Base-by-base conservation (phyloP, 2,329 filamentous ascomycete genomes). In the Raffaelea arxii region DNA sequence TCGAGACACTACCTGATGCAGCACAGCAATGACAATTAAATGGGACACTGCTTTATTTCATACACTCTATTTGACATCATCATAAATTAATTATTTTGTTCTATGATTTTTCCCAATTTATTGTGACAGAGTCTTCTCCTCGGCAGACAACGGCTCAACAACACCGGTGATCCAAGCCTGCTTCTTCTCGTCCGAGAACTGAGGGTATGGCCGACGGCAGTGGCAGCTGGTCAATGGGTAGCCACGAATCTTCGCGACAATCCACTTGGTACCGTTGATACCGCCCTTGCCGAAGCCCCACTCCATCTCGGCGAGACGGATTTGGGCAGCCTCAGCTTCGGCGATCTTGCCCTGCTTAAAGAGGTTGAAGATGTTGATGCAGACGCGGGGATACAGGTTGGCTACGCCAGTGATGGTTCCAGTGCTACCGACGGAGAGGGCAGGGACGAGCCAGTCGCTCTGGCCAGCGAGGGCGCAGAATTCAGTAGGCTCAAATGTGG, bases 381-480 rank as follows among this genome's bases (percentile, higher is more conserved):
- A 75, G n/a, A 59, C 51, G 57, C 67, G 69, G 3, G 76, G 77
- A 55, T 74, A 78, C 5, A 82, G 61, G 50, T 82, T 81, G 12
- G 72, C 78, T 39, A 80, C 71, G 2, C 75, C 77, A 0, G 77
- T 76, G 41, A 82, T 75, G 46, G 69, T 72, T 10, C 79, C 78
- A 2, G 70, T 69, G 32, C 70, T 72, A 23, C 78, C 78, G 4
- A 73, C 71, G 2, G 69, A 69, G 37, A 82, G 59, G 0, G 73
- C 76, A 2, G 75, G 76, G 42, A 82, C 65, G 10, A 86, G 63
- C 62, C 83, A 87, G 58, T 87, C 83, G 3, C 75, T 77, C 62
- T 86, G 82, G 1, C 84, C 84, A 0, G 81, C 82, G 55, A 78
- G 84, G 1, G 78, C 76, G 2, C 80, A 75, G 57, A 88, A 88